These are phyloP conservation scores for Raphanus sativus DNA, from an alignment of 345 rosid species.

Conservation along the genomic window DNA sequence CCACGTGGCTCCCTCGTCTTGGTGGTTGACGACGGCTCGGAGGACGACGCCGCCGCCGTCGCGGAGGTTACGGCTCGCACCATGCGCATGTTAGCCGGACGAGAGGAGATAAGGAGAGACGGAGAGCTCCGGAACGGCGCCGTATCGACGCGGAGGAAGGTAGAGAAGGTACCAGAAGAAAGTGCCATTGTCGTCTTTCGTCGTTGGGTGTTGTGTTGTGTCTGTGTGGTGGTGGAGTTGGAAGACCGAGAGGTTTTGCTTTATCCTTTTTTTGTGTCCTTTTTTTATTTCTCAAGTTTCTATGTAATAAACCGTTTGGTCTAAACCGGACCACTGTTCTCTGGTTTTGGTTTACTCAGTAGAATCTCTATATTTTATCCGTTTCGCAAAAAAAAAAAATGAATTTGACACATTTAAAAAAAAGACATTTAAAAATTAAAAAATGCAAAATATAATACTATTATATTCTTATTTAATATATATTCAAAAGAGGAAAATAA, in stretches of 20 bases:
- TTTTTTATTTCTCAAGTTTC: neutral
- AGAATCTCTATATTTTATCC: too few species aligned
- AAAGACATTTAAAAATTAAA: too few species aligned
- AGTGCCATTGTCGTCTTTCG: slow-evolving; percentile 41
- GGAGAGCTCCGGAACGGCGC: slow-evolving; percentile 19
- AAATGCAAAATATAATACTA: too few species aligned
- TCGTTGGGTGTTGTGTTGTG: neutral
- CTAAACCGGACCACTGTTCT: too few species aligned
- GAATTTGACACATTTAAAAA: too few species aligned
- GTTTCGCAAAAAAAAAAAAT: too few species aligned
- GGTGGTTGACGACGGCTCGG: slow-evolving; percentile 41
- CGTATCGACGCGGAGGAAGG: slow-evolving; percentile 41
- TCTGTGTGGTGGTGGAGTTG: neutral
- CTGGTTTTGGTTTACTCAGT: too few species aligned
- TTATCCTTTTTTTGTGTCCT: slow-evolving; percentile 28
- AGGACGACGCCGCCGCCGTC: slow-evolving; percentile 36
- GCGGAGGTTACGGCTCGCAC: slow-evolving; percentile 39
- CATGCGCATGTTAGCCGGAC: slow-evolving; percentile 27
- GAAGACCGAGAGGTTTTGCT: slow-evolving; percentile 37
- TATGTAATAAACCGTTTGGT: too few species aligned
- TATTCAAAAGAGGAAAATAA: too few species aligned
- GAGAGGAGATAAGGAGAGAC: slow-evolving; percentile 7
- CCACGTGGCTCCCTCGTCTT: slow-evolving; percentile 63
- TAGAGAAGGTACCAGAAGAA: slow-evolving; percentile 45
- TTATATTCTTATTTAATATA: too few species aligned